Base-by-base conservation (phyloP, 2,329 filamentous ascomycete genomes). In the Colletotrichum aenigma region DNA sequence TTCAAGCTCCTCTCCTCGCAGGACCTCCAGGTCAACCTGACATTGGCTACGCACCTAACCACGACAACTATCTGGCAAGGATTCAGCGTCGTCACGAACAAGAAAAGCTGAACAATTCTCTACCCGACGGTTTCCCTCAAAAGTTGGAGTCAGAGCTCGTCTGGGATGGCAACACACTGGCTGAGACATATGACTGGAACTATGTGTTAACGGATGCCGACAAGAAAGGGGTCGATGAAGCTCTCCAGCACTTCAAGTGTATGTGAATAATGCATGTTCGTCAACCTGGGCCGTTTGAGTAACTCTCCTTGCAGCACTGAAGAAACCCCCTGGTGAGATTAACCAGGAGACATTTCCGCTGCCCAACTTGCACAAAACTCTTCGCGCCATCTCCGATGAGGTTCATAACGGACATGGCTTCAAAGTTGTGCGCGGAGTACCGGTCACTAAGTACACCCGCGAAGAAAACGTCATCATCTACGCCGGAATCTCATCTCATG, bases 381-480 rank as follows among this genome's bases (percentile, higher is more conserved):
- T 93, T 3, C 88, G 90, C 4, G 82, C 82, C 0, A 81, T 92
- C 12, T 91, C 90, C 0, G 79, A 84, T 12, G 90, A 92, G 74
- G 81, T 93, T 2, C 90, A 93, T 80, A 82, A 84, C 32, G 91
- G 91, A 3, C 87, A 89, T 66, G 92, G 92, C 3, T 93, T 93
- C 84, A 90, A 90, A 64, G 90, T 93, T 3, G 80, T 94, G 18
- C 88, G 91, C 4, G 92, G 92, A 7, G 80, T 93, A 1, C 86
- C 87, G 2, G 88, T 91, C 0, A 85, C 88, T 12, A 83, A 84
- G 6, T 88, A 92, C 79, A 86, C 85, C 0, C 87, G 87, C 21
- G 88, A 92, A 76, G 90, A 93, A 3, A 92, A 91, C 74, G 79
- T 91, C 34, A 88, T 89, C 76, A 89, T 93, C 75, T 93, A 92